Conservation (phyloP, 1,284 basidiomycete species). For the Phylloporus sp. region DNA sequence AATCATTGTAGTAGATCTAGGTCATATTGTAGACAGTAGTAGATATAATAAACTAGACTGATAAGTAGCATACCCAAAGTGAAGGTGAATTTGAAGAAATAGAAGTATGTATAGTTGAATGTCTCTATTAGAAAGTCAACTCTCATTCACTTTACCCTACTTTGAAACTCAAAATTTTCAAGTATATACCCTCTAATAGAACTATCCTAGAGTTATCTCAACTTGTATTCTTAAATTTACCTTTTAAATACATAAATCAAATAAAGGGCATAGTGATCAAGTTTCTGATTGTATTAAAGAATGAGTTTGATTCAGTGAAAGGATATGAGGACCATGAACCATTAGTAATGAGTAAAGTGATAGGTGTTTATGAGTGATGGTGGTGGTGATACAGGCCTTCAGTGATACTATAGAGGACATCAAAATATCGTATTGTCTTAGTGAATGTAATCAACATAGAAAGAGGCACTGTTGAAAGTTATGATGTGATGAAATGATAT, state of each 20-base stretch:
- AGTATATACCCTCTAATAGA: constrained; percentile 40
- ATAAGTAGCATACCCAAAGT: constrained; percentile 38
- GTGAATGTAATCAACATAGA: too few species aligned
- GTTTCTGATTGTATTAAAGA: constrained; percentile 67
- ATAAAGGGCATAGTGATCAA: constrained; percentile 69
- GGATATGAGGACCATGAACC: constrained; percentile 29
- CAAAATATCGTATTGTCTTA: too few species aligned
- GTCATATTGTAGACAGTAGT: constrained; percentile 22
- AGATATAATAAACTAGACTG: constrained; percentile 9
- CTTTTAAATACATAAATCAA: constrained; percentile 61
- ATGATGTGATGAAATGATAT: too few species aligned
- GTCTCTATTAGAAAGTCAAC: constrained; percentile 52
- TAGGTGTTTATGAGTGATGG: constrained; percentile 23
- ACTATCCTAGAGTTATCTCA: constrained; percentile 52
- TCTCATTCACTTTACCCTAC: constrained; percentile 61
- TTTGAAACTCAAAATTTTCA: constrained; percentile 40
- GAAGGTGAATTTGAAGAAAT: constrained; percentile 60
- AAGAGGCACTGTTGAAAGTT: too few species aligned
- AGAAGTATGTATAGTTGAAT: constrained; percentile 56
- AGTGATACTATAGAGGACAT: too few species aligned
- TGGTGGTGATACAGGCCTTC: too few species aligned
- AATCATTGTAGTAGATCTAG: too few species aligned
- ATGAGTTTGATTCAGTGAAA: constrained; percentile 56
- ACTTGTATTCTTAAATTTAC: constrained; percentile 59
- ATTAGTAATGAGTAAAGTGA: constrained; percentile 21